phyloP scores from a whole-genome alignment of 768 basidiomycete species.

The Lentinula sp. region DNA sequence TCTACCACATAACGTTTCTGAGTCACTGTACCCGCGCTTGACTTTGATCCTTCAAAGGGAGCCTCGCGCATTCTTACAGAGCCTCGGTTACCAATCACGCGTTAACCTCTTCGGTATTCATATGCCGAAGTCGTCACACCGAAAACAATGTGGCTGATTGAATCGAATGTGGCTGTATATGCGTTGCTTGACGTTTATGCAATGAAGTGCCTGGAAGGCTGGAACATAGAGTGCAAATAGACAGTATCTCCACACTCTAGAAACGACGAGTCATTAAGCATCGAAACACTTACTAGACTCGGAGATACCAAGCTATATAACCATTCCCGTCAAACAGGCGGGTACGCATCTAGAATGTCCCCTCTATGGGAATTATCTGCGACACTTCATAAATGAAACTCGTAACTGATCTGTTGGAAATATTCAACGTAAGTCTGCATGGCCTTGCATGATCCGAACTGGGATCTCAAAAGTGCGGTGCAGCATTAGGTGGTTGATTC shows the following conservation, averaged over 20 bases:
- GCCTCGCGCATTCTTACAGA: neutral
- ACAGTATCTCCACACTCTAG: too few relatives aligned
- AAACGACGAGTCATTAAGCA: too few relatives aligned
- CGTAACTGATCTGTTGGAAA: too few relatives aligned
- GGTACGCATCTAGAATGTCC: too few relatives aligned
- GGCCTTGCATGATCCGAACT: neutral
- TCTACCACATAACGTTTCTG: neutral
- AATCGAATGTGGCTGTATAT: neutral
- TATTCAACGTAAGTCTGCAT: too few relatives aligned
- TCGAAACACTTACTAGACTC: too few relatives aligned
- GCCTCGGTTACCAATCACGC: neutral
- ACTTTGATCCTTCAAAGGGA: neutral
- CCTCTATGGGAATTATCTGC: too few relatives aligned
- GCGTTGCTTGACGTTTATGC: neutral
- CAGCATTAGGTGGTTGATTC: neutral
- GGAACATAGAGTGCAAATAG: neutral
- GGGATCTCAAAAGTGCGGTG: neutral
- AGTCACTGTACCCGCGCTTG: neutral
- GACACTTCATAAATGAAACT: too few relatives aligned
- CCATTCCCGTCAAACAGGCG: too few relatives aligned
- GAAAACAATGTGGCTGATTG: neutral
- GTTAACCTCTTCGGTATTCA: too few relatives aligned
- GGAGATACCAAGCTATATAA: too few relatives aligned
- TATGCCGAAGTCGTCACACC: neutral
- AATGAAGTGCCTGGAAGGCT: neutral